A percentile compares a stretch with the other conserved stretches of the same genome.
Conservation (phyloP, 2,329 filamentous ascomycete genomes). For the Coleophoma crateriformis region DNA sequence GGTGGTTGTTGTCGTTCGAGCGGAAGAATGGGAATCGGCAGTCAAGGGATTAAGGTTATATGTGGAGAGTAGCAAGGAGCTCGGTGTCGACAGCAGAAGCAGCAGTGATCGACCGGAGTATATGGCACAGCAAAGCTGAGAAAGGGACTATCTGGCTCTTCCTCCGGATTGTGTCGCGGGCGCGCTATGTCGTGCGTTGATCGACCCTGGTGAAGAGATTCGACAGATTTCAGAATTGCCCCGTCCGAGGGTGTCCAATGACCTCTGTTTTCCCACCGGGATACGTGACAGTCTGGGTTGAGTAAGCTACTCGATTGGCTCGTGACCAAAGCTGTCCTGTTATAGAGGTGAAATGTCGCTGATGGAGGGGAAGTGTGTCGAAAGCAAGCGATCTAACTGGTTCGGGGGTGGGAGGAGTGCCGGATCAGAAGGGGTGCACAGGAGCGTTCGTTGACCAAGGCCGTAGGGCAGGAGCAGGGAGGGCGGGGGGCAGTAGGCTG, state of each 20-base stretch:
- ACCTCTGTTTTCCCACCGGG: constrained; percentile 11
- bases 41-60: constrained; percentile 12
- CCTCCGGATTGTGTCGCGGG: constrained; percentile 1
- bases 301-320: background rate
- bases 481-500: too few relatives aligned
- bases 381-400: background rate
- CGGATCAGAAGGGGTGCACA: too few relatives aligned
- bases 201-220: constrained; percentile 20
- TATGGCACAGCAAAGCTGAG: constrained; percentile 2
- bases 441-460: too few relatives aligned
- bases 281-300: background rate
- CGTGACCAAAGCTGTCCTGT: constrained; percentile 10
- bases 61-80: constrained; percentile 4
- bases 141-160: constrained; percentile 2
- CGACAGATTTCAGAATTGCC: constrained; percentile 8
- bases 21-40: constrained; percentile 12
- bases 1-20: constrained; percentile 9
- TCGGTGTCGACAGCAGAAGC: background rate
- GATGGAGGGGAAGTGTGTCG: background rate
- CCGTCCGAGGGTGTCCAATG: constrained; percentile 24
- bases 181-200: constrained; percentile 24
- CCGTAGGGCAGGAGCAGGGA: too few relatives aligned
- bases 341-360: background rate
- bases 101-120: constrained; percentile 8
- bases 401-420: constrained; percentile 5